Conservation (phyloP, 306 rosid genomes). For the Corylus avellana region DNA sequence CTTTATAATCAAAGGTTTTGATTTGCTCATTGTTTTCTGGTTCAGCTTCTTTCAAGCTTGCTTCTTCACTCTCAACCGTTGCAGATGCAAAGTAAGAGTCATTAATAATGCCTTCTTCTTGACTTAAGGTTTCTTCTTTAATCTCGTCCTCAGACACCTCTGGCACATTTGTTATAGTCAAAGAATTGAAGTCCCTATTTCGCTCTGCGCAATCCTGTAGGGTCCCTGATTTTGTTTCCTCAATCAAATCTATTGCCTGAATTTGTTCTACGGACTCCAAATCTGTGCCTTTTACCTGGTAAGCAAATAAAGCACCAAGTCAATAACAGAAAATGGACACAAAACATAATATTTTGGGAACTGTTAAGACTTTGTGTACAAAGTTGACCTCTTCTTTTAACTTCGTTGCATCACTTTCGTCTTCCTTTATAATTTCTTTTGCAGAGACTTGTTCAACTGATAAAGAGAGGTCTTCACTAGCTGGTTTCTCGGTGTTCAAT, state of each 20-base stretch:
- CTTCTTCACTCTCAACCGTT: not conserved
- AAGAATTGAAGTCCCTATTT: constrained; percentile 3
- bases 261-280: constrained; percentile 25
- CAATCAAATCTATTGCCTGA: constrained; percentile 10
- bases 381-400: constrained; percentile 31
- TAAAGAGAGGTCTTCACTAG: constrained; percentile 21
- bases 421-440: constrained; percentile 21
- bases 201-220: constrained; percentile 20
- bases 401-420: not conserved
- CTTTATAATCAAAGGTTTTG: not conserved
- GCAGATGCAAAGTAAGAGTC: not conserved
- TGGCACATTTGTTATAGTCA: not conserved
- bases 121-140: not conserved
- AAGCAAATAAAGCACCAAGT: not conserved
- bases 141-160: not conserved
- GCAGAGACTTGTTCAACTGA: not conserved
- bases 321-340: not conserved
- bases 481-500: constrained; percentile 18
- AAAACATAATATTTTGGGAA: not conserved
- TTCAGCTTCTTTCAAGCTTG: not conserved
- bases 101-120: constrained; percentile 7
- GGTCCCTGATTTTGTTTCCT: constrained; percentile 13
- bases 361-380: not conserved
- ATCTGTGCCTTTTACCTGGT: constrained; percentile 26
- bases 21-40: not conserved